Base-by-base conservation (phyloP, 2,329 filamentous ascomycete genomes). In the Alternaria burnsii region DNA sequence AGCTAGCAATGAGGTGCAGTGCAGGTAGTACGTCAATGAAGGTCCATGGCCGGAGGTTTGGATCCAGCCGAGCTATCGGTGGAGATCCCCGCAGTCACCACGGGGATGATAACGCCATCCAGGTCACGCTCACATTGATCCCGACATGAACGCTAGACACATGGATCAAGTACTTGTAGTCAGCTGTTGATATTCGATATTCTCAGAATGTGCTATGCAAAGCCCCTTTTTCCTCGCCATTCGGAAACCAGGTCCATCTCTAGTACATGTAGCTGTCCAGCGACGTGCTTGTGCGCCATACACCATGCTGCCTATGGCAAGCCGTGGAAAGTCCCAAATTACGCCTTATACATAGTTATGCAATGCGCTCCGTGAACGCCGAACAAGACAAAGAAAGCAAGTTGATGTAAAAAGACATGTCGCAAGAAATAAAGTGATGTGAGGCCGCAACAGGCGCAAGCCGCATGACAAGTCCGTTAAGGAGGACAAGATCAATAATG, bases 351-450 rank as follows among this genome's bases (percentile, higher is more conserved):
- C 60, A 53, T 66, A 61, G 63, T 63, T 52, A 68, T 65, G 55
- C 62, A 58, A 54, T 57, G 56, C 59, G 60, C 59, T 60, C 59
- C 59, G 41, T 47, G 32, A 73, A 75, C 72, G 68, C 73, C 72
- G 52, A 61, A 65, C 55, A 70, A 71, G 68, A 65, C 67, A 46
- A 51, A 52, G 60, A 42, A 67, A 52, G 32, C 36, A 62, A 61
- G 30, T 28, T 28, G 24, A 53, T 53, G 43, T 60, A 40, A 53
- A 28, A 62, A 65, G 36, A 62, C 61, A 69, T 53, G 58, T 52
- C 41, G 14, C 43, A 52, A 58, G 38, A 47, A 61, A 52, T 18
- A 24, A 36, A 28, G 38, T 20, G 34, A 57, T 46, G 48, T 14
- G 16, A 47, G 38, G 43, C 50, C 40, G 36, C 20, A 34, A 30